Percentiles rank a stretch among this genome's conserved stretches.
These are phyloP conservation scores for Karstenula rhodostoma DNA, from an alignment of 2,329 filamentous ascomycete species.

Conservation along the genomic window DNA sequence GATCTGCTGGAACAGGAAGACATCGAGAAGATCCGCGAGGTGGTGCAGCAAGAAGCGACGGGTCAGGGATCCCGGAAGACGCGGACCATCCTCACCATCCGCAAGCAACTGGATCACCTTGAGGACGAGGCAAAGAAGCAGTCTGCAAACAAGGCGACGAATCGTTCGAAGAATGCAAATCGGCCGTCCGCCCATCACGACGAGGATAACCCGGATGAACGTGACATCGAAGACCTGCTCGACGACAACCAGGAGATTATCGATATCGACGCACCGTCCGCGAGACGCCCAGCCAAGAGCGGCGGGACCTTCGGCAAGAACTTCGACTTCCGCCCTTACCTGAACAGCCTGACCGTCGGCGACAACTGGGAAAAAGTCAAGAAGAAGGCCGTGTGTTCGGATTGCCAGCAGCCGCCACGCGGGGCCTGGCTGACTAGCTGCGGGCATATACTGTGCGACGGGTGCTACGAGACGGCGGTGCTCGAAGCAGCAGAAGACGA, in stretches of 20 bases:
- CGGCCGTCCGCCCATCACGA: neutral
- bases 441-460: constrained; percentile 63
- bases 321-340: constrained; percentile 53
- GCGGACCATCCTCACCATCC: constrained; percentile 34
- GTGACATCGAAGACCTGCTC: constrained; percentile 1
- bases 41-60: constrained; percentile 36
- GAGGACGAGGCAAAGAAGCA: constrained; percentile 27
- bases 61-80: constrained; percentile 19
- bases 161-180: neutral
- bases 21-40: constrained; percentile 53
- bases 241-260: constrained; percentile 15
- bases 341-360: constrained; percentile 45
- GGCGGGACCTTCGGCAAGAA: constrained; percentile 49
- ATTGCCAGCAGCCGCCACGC: constrained; percentile 52
- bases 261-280: constrained; percentile 12
- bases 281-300: constrained; percentile 15
- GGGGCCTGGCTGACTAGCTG: constrained; percentile 60
- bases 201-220: constrained; percentile 5
- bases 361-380: constrained; percentile 49
- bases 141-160: constrained; percentile 16
- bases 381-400: constrained; percentile 55
- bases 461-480: constrained; percentile 54
- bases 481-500: constrained; percentile 35
- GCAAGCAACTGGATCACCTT: constrained; percentile 41
- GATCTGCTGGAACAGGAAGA: constrained; percentile 56